Evolutionary conservation across 768 basidiomycete species (phyloP), one percentile per base, ranked within the genome.

Genomic region (Leccinum arenicola): DNA sequence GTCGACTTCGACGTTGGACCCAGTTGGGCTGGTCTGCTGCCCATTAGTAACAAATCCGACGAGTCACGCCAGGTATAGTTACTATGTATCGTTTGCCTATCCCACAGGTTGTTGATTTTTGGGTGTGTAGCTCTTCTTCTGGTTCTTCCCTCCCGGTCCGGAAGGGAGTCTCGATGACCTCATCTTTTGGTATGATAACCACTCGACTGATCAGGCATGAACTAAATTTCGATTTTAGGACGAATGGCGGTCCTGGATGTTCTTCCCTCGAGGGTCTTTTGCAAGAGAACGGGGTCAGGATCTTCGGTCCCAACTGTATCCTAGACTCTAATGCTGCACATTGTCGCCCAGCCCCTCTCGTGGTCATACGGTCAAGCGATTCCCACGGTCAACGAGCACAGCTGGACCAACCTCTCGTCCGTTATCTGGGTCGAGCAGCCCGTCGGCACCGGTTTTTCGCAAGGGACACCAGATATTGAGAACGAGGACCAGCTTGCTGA

Each of bases 101-200:
- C 38, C 15, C 36, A 38, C 7, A 38, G 38, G 38, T 38, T 38
- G 17, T 17, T 52, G 35, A 57, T 29, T 5, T 11, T 38, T 19
- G 12, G 9, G 14, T 10, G 3, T 36, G 0, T 55, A 91, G 87
- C 79, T 90, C 15, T 91, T 87, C 76, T 91, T 91, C 75, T 91
- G 89, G 89, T 87, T 89, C 74, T 91, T 89, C 76, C 89, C 89
- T 55, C 87, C 88, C 2, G 88, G 87, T 4, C 86, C 87, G 1
- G 75, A 84, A 63, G 89, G 88, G 19, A 87, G 84, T 62, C 67
- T 81, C 4, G 87, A 91, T 64, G 88, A 91, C 66, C 66, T 91
- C 48, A 86, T 91, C 36, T 88, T 90, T 71, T 91, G 89, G 89
- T 86, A 64, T 52, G 57, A 8, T 14, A 1, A 14, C 9, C 31